Evolutionary conservation across 768 basidiomycete genomes (phyloP).

Genomic region (Steccherinum ochraceum): DNA sequence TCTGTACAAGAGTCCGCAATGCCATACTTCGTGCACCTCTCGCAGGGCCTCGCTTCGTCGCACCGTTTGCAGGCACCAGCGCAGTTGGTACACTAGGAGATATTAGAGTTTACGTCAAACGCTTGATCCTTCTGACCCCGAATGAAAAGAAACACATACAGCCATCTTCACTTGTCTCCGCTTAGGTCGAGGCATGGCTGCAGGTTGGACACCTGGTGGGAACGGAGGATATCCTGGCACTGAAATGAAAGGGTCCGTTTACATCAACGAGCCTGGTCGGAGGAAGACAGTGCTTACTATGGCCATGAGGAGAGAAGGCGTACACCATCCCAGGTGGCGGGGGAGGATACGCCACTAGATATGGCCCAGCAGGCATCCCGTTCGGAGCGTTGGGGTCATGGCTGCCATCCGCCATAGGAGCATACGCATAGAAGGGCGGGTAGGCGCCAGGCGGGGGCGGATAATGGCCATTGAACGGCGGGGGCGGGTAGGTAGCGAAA

Average conservation of each 20-base stretch:
- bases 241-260: neutral
- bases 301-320: slow-evolving; percentile 33
- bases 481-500: slow-evolving; percentile 15
- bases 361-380: slow-evolving; percentile 28
- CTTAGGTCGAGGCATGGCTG: slow-evolving; percentile 29
- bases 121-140: slow-evolving; percentile 5
- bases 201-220: slow-evolving; percentile 18
- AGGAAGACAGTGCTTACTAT: slow-evolving; percentile 22
- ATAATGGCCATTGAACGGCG: slow-evolving; percentile 19
- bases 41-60: slow-evolving; percentile 55
- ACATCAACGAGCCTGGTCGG: slow-evolving; percentile 3
- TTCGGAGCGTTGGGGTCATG: slow-evolving; percentile 28
- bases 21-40: slow-evolving; percentile 59
- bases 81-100: slow-evolving; percentile 45
- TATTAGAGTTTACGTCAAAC: neutral
- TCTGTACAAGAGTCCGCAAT: slow-evolving; percentile 51
- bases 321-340: slow-evolving; percentile 38
- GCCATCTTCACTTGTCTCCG: slow-evolving; percentile 58
- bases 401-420: slow-evolving; percentile 20
- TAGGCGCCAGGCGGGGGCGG: slow-evolving; percentile 14
- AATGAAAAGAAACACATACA: slow-evolving; percentile 26
- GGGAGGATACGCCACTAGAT: slow-evolving; percentile 31
- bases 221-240: slow-evolving; percentile 21
- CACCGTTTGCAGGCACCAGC: slow-evolving; percentile 53
- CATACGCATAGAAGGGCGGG: slow-evolving; percentile 22